phyloP scores from a whole-genome alignment of 2,329 filamentous ascomycete species.

The Hypoxylon sp. region DNA sequence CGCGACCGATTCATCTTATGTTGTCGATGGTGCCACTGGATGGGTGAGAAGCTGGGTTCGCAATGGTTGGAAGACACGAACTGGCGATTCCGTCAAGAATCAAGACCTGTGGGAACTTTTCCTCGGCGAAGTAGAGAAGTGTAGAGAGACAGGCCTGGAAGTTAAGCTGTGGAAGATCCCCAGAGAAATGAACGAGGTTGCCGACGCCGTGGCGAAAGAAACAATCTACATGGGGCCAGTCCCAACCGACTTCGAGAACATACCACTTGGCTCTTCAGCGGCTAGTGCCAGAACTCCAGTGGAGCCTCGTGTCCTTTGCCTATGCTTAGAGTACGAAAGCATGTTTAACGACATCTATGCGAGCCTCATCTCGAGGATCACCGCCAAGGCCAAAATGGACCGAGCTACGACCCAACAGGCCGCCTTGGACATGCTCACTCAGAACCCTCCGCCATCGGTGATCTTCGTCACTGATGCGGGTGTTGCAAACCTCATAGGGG shows the following conservation, averaged over 20 bases:
- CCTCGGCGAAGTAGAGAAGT: constrained; percentile 48
- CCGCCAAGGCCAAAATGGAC: constrained; percentile 15
- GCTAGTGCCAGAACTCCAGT: constrained; percentile 15
- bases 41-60: constrained; percentile 16
- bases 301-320: constrained; percentile 16
- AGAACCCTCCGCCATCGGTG: constrained; percentile 18
- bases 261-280: constrained; percentile 1
- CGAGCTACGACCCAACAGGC: constrained; percentile 19
- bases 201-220: constrained; percentile 56
- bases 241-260: constrained; percentile 6
- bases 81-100: constrained; percentile 7
- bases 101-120: constrained; percentile 16
- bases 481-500: constrained; percentile 1
- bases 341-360: constrained; percentile 13
- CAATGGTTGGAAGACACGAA: constrained; percentile 16
- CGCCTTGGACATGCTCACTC: constrained; percentile 19
- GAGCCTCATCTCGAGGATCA: constrained; percentile 16
- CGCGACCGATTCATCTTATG: constrained; percentile 19
- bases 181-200: constrained; percentile 59
- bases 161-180: constrained; percentile 66
- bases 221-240: not conserved
- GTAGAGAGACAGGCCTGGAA: constrained; percentile 50
- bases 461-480: constrained; percentile 18
- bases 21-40: constrained; percentile 10
- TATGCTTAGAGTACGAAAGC: constrained; percentile 13